Conservation (phyloP, 2,329 filamentous ascomycete species). For the Basipetospora sp. region DNA sequence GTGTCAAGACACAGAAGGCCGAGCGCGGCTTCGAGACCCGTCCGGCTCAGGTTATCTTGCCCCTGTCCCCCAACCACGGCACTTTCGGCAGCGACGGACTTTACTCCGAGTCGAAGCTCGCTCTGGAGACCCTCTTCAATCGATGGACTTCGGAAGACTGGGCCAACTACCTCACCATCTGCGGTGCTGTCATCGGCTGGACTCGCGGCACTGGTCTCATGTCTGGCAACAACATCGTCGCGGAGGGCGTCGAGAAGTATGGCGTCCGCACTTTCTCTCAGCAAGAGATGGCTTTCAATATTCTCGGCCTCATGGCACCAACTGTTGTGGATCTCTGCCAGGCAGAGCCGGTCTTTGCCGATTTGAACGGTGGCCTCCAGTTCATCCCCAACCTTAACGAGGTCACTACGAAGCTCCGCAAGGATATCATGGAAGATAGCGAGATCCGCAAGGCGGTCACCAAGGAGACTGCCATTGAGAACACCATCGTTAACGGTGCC, state of each 20-base stretch:
- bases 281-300: slow-evolving; percentile 98
- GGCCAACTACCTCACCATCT: slow-evolving; percentile 95
- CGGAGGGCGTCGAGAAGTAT: slow-evolving; percentile 89
- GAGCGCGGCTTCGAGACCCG: slow-evolving; percentile 82
- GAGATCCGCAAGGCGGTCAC: slow-evolving; percentile 86
- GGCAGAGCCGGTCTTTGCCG: slow-evolving; percentile 85
- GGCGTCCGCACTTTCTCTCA: slow-evolving; percentile 97
- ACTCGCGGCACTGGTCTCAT: slow-evolving; percentile 96
- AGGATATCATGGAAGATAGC: slow-evolving; percentile 87
- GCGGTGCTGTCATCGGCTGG: slow-evolving; percentile 96
- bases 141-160: slow-evolving; percentile 96
- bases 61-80: slow-evolving; percentile 92
- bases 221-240: slow-evolving; percentile 94
- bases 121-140: slow-evolving; percentile 93
- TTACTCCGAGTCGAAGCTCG: slow-evolving; percentile 96
- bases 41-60: slow-evolving; percentile 88
- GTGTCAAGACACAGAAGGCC: slow-evolving; percentile 80
- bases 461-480: slow-evolving; percentile 90
- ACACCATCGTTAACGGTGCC: slow-evolving; percentile 92
- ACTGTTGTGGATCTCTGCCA: slow-evolving; percentile 91
- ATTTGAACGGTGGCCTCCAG: slow-evolving; percentile 92
- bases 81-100: slow-evolving; percentile 96
- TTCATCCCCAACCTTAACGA: slow-evolving; percentile 94
- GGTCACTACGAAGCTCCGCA: slow-evolving; percentile 81
- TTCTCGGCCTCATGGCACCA: slow-evolving; percentile 89